Evolutionary conservation across 306 rosid genomes (phyloP), one percentile per base, ranked within the genome.

Genomic region (Vicia sativa): DNA sequence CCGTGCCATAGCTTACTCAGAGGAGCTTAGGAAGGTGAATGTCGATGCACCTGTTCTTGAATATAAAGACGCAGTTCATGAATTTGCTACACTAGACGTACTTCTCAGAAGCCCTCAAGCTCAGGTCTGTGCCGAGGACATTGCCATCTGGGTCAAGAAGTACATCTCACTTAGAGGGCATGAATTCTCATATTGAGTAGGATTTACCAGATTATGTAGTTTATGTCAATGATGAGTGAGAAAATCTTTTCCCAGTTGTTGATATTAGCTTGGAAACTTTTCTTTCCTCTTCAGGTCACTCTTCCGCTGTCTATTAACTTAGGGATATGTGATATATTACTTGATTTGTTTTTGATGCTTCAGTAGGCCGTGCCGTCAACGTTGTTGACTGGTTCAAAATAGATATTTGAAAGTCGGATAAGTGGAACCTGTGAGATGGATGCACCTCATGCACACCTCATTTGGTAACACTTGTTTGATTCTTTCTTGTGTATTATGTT

Each of bases 91-190:
- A 41, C 96, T 93, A 16, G 99, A 90, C 66, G 68, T 93, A 75
- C 97, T 93, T 79, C 87, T 90, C 71, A 93, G 87, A 89, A 93
- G 83, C 31, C 90, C 95, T 75, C 92, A 90, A 75, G 97, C 97
- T 9, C 96, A 85, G 72, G 97, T 74, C 49, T 90, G 97, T 67
- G 96, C 95, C 0, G 99, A 93, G 83, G 99, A 93, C 70, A 85
- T 93, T 48, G 92, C 97, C 83, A 90, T 93, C 65, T 93, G 99
- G 99, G 95, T 86, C 64, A 83, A 93, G 81, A 93, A 93, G 65
- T 90, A 86, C 73, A 90, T 90, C 71, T 93, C 97, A 52, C 85
- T 88, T 59, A 83, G 96, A 75, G 97, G 99, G 71, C 96, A 93
- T 14, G 97, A 93, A 73, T 90, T 93, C 81, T 93, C 99, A 49